Evolutionary conservation across 1,139 yeast genomes (phyloP), one percentile per base, ranked within the genome.

Genomic region (Suzukiozyma palmioleophila): DNA sequence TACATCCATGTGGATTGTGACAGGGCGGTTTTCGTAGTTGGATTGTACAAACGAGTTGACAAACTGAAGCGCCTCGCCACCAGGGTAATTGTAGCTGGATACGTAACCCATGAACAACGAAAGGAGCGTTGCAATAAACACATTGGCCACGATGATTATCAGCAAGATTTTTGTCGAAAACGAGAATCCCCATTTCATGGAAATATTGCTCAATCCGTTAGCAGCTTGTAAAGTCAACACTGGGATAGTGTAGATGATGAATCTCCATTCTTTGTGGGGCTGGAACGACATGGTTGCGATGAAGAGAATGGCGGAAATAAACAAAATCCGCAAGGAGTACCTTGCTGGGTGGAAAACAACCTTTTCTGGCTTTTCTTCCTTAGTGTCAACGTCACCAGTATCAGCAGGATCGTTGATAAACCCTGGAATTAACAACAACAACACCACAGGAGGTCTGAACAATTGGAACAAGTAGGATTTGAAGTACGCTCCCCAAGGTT

Each of bases 181-280:
- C 8, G 65, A 52, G 12, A 53, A 45, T 1, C 55, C 47, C 47
- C 68, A 56, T 39, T 61, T 66, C 26, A 59, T 61, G 39, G 72
- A 56, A 31, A 77, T 49, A 32, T 57, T 62, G 0, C 80, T 65
- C 26, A 84, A 69, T 1, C 85, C 87, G 38, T 75, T 69, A 4
- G 95, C 83, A 3, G 87, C 90, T 32, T 75, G 59, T 27, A 83
- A 53, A 0, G 84, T 77, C 42, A 87, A 59, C 0, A 84, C 66
- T 2, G 97, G 97, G 9, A 83, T 63, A 0, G 80, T 67, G 55
- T 90, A 92, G 12, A 84, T 65, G 38, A 92, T 79, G 51, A 90
- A 92, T 50, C 97, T 75, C 96, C 96, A 88, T 65, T 92, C 97
- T 58, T 90, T 92, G 52, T 90, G 97, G 1, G 95, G 92, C 57